Conservation (phyloP, 306 rosid genomes). For the Cicer cuneatum region DNA sequence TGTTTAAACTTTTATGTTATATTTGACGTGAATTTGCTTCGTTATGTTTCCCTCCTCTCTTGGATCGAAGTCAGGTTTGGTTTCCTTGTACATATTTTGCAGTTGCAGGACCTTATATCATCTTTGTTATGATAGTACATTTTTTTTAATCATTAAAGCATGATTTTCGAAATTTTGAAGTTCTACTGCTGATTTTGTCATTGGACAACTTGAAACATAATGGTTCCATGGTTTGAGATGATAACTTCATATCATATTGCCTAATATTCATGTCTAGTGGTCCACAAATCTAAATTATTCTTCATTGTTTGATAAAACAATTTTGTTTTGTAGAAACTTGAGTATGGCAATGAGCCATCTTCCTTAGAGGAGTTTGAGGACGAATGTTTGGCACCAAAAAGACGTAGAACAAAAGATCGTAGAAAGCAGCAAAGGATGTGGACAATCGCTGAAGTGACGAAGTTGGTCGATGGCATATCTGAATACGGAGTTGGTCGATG, state of each 20-base stretch:
- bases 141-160: slow-evolving; percentile 17
- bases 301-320: slow-evolving; percentile 21
- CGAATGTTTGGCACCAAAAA: slow-evolving; percentile 53
- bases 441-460: slow-evolving; percentile 75
- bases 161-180: slow-evolving; percentile 22
- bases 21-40: slow-evolving; percentile 22
- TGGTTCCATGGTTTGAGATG: slow-evolving; percentile 25
- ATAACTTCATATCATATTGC: not conserved
- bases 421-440: slow-evolving; percentile 96
- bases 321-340: slow-evolving; percentile 51
- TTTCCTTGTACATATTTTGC: slow-evolving; percentile 4
- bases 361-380: slow-evolving; percentile 60
- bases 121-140: not conserved
- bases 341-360: slow-evolving; percentile 53
- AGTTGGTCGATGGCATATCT: slow-evolving; percentile 90
- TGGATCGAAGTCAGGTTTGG: not conserved
- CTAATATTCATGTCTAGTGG: slow-evolving; percentile 8
- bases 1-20: not conserved
- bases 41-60: slow-evolving; percentile 25
- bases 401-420: slow-evolving; percentile 63
- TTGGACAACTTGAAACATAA: slow-evolving; percentile 13
- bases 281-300: slow-evolving; percentile 14
- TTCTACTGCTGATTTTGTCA: slow-evolving; percentile 9
- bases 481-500: slow-evolving; percentile 94
- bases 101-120: slow-evolving; percentile 5